Conservation (phyloP, 768 basidiomycete genomes). For the Kwoniella sp. region DNA sequence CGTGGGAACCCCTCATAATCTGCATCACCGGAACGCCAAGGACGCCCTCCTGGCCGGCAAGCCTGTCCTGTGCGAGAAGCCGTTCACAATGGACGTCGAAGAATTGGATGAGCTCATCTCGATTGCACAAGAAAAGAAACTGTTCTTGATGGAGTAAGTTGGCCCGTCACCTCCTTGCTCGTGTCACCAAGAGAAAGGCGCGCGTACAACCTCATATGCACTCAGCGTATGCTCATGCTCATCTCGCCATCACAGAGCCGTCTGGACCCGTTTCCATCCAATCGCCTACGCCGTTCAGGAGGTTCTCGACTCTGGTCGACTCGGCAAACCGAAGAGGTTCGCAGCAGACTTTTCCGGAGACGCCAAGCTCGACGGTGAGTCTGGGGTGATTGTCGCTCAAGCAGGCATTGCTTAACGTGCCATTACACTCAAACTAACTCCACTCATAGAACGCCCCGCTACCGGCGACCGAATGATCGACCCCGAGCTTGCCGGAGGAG, state of each 20-base stretch:
- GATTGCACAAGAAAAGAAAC: slow-evolving; percentile 72
- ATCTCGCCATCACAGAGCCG: slow-evolving; percentile 27
- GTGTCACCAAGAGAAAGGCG: too few relatives aligned
- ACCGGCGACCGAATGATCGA: slow-evolving; percentile 70
- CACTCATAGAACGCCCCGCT: background rate
- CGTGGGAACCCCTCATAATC: slow-evolving; percentile 82
- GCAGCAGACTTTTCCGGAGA: slow-evolving; percentile 75
- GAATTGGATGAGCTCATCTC: slow-evolving; percentile 73
- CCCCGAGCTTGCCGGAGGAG: slow-evolving; percentile 78
- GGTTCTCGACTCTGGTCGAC: slow-evolving; percentile 45
- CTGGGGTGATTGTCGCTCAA: background rate
- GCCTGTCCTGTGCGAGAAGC: slow-evolving; percentile 86
- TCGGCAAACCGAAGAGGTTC: slow-evolving; percentile 52
- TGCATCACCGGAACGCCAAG: slow-evolving; percentile 75
- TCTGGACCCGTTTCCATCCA: slow-evolving; percentile 51
- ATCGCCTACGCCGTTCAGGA: slow-evolving; percentile 51
- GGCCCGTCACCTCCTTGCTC: slow-evolving; percentile 60
- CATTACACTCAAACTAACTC: background rate
- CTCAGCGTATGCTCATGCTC: slow-evolving; percentile 65
- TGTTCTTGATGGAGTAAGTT: slow-evolving; percentile 92
- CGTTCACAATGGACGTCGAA: slow-evolving; percentile 73
- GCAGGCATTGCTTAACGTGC: too few relatives aligned
- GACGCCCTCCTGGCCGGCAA: slow-evolving; percentile 77
- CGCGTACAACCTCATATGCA: too few relatives aligned
- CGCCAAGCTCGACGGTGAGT: slow-evolving; percentile 68